Conservation (phyloP, 139 green algal genomes). For the Coccomyxa sp. region DNA sequence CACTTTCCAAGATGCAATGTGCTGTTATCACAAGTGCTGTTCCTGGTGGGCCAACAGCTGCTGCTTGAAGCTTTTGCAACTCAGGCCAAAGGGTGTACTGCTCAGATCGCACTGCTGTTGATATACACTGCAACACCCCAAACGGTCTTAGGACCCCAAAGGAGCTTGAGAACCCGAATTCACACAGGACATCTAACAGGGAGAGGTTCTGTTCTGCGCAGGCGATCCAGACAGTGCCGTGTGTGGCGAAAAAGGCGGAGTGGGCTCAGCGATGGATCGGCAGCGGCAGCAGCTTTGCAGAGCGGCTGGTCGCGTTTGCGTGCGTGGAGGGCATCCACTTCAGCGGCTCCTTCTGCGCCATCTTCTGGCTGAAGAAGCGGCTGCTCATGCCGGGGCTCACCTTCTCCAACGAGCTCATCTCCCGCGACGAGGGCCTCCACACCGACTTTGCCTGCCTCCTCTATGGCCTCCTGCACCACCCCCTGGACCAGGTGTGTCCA, state of each 20-base stretch:
- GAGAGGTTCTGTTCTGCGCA: not conserved
- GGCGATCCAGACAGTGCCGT: conserved; percentile 58
- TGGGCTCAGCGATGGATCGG: conserved; percentile 96
- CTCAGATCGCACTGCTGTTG: no score
- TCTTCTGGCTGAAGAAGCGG: conserved; percentile 82
- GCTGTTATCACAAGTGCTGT: no score
- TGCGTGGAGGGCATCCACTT: conserved; percentile 82
- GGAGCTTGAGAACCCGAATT: no score
- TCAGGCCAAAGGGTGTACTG: not conserved
- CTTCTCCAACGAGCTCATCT: conserved; percentile 79
- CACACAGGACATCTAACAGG: no score
- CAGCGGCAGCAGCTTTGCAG: conserved; percentile 49
- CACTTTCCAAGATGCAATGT: no score
- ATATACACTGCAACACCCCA: no score
- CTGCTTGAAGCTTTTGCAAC: not conserved
- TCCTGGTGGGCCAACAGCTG: no score
- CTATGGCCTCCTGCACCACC: conserved; percentile 49
- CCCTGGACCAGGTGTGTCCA: conserved; percentile 15
- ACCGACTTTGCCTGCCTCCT: conserved; percentile 74
- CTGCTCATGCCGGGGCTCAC: conserved; percentile 68
- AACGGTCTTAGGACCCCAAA: no score
- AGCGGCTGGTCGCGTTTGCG: conserved; percentile 68
- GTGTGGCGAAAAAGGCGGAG: conserved; percentile 76
- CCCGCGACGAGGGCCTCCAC: conserved; percentile 73
- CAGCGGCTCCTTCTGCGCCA: conserved; percentile 67